phyloP scores from a whole-genome alignment of 352 stramenopile species.

The Phytophthora pini region DNA sequence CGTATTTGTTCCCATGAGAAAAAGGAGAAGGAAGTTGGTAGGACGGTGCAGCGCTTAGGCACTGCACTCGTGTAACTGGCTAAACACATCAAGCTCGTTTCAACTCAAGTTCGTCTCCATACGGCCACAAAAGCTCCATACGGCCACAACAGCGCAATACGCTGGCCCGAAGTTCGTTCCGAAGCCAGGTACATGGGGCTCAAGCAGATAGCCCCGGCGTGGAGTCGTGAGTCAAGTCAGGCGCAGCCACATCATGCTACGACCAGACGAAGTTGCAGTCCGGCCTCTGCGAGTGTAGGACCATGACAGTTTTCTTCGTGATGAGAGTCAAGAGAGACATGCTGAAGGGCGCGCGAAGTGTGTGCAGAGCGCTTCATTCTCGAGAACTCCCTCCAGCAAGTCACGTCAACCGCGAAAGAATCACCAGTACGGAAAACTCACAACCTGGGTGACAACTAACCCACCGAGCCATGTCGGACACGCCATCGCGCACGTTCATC shows the following conservation, averaged over 20 bases:
- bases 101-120: too few species aligned
- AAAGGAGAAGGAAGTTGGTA: conserved; percentile 1
- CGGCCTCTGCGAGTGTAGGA: conserved; percentile 12
- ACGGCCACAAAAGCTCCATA: too few species aligned
- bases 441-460: not conserved
- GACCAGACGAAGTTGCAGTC: conserved; percentile 14
- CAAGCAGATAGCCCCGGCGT: conserved; percentile 2
- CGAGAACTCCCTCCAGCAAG: not conserved
- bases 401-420: conserved; percentile 9
- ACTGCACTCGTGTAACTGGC: conserved; percentile 8
- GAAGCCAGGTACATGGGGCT: not conserved
- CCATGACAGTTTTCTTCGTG: conserved; percentile 2
- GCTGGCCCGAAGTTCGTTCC: too few species aligned
- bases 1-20: conserved; percentile 42
- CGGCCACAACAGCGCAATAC: too few species aligned
- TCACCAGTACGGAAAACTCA: not conserved
- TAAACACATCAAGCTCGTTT: conserved; percentile 4
- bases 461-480: conserved; percentile 5
- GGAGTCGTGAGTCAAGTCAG: not conserved
- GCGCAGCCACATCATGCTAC: conserved; percentile 6
- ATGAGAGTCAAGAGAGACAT: conserved; percentile 5
- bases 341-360: not conserved
- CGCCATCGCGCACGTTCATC: conserved; percentile 15
- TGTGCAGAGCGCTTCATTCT: conserved; percentile 10
- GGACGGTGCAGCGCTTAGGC: conserved; percentile 3